Percentiles rank a stretch among this genome's conserved stretches.
These are phyloP conservation scores for Fusarium praegraminearum DNA, from an alignment of 2,329 filamentous ascomycete genomes.

Conservation along the genomic window DNA sequence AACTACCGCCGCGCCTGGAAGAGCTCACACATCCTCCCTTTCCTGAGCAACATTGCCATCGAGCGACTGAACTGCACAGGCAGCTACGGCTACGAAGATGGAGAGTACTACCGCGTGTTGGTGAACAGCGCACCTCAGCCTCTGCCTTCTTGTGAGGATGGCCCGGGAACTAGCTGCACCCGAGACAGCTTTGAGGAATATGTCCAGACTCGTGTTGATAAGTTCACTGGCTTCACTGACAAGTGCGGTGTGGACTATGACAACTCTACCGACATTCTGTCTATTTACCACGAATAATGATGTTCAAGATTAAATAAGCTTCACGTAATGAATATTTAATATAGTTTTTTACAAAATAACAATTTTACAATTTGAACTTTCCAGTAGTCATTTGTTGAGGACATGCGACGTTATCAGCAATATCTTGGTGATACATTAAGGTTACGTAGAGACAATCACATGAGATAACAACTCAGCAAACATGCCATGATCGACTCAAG, in stretches of 20 bases:
- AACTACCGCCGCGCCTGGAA: constrained; percentile 74
- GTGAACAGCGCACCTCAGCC: constrained; percentile 44
- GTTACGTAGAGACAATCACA: neutral
- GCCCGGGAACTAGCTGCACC: constrained; percentile 40
- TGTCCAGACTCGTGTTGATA: constrained; percentile 27
- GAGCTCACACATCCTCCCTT: constrained; percentile 72
- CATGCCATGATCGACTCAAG: neutral
- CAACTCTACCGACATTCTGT: constrained; percentile 40
- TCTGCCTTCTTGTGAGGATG: constrained; percentile 33
- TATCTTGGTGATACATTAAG: neutral
- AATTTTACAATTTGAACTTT: neutral
- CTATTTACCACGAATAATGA: constrained; percentile 38
- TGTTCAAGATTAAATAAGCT: neutral
- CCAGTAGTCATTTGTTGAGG: no score
- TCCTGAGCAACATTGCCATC: constrained; percentile 74
- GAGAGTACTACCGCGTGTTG: constrained; percentile 43
- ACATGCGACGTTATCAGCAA: neutral
- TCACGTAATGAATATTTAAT: constrained; percentile 12
- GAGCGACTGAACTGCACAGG: constrained; percentile 71
- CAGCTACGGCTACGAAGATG: constrained; percentile 61
- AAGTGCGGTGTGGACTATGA: constrained; percentile 43
- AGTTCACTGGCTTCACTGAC: constrained; percentile 41
- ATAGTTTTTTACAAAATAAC: neutral
- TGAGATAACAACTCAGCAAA: neutral
- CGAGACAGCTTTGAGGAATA: constrained; percentile 37